Evolutionary conservation across 345 rosid genomes (phyloP).

Genomic region (Arabidopsis thaliana): TAIR10.1 NC_003074.8:797501-798000

Average conservation of each 20-base stretch:
- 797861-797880: slow-evolving; percentile 46
- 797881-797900: slow-evolving; percentile 49
- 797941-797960: slow-evolving; percentile 50
- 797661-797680: slow-evolving; percentile 47
- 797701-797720: slow-evolving; percentile 44
- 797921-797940: slow-evolving; percentile 47
- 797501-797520: neutral
- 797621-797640: slow-evolving; percentile 42
- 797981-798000: slow-evolving; percentile 48
- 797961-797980: slow-evolving; percentile 12
- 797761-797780: slow-evolving; percentile 49
- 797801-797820: slow-evolving; percentile 29
- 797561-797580: slow-evolving; percentile 49
- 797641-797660: slow-evolving; percentile 47
- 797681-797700: slow-evolving; percentile 43
- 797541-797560: slow-evolving; percentile 6
- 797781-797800: slow-evolving; percentile 47
- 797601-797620: slow-evolving; percentile 29
- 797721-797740: slow-evolving; percentile 46
- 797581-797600: slow-evolving; percentile 41
- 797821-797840: slow-evolving; percentile 33
- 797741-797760: slow-evolving; percentile 39
- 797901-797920: slow-evolving; percentile 47
- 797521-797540: neutral
- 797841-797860: slow-evolving; percentile 52